Evolutionary conservation across 2,329 filamentous ascomycete species (phyloP), one percentile per base, ranked within the genome.

Genomic region (Rutstroemia sp.): DNA sequence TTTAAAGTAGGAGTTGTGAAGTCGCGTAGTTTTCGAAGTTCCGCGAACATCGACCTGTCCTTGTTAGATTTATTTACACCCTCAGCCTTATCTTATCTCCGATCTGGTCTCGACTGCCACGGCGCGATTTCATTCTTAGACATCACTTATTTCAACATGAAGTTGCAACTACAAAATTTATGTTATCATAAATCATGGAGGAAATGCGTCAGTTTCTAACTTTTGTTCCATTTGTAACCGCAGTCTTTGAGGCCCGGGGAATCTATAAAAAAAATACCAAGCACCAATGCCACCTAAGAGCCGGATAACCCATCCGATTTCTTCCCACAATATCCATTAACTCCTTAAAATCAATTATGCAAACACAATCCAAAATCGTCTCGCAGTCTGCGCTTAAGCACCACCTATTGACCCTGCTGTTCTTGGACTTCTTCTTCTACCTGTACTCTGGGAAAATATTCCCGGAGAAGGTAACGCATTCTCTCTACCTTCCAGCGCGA

Each of bases 401-500:
- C 30, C 47, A 49, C 14, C 10, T 48, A 30, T 14, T 23, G 45
- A 56, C 19, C 54, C 54, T 34, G 48, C 48, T 17, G 48, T 66
- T 34, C 67, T 61, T 10, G 66, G 66, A 50, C 66, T 68, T 39
- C 68, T 63, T 34, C 67, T 64, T 51, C 68, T 61, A 4, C 66
- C 67, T 14, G 63, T 67, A 48, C 66, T 67, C 40, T 66, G 60
- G n/a, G 51, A 42, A 40, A 60, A 60, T 3, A 48, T 5, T 16
- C 46, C 52, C 27, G 53, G 45, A 5, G 17, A 48, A 4, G 55
- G 57, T 16, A 54, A 38, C n/a, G 54, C 19, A 59, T 78, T 77
- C 61, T 78, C 75, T 45, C 73, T 70, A 3, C 75, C 75, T 54
- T 75, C 73, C 57, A 72, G 65, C 53, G 71, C 68, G n/a, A 71